Evolutionary conservation across 2,329 filamentous ascomycete genomes (phyloP), one percentile per base, ranked within the genome.

Genomic region (Colletotrichum liriopes): DNA sequence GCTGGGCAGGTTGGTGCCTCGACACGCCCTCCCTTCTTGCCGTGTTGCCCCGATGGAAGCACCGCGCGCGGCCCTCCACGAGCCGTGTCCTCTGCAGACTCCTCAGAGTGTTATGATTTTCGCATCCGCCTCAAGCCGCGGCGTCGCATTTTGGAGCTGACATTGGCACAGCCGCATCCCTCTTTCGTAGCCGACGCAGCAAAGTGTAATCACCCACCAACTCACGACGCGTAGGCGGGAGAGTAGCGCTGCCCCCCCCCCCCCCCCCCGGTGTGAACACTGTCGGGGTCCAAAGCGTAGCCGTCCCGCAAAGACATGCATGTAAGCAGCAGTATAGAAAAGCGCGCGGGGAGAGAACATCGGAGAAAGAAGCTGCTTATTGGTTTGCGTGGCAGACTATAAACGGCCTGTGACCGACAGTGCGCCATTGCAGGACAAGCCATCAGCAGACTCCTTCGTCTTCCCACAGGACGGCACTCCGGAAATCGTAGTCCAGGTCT

Each of bases 111-210:
- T 54, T 29, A 37, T 47, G 54, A 55, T 60, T 5, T 54, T 39
- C 54, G 32, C 49, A n/a, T 49, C 43, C 43, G 29, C 51, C 41
- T 51, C 37, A 8, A 45, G 51, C 58, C 64, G 39, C 37, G 47
- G 45, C 39, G 65, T 68, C 32, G 37, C 51, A 71, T 71, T 35
- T 6, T 45, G n/a, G n/a, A 23, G 55, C 20, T 39, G 43, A 43
- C 26, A 41, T n/a, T 63, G 52, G 45, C 65, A 58, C 49, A 32
- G 55, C 41, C 43, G 51, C 11, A 6, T 16, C 29, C 26, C 20
- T 61, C 58, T 18, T 35, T 20, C 12, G 23, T 35, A 35, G 18
- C 20, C n/a, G 39, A 32, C 58, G 12, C 20, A 49, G 37, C 18
- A 41, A 41, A 20, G 29, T 32, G 35, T 35, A 55, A 55, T n/a